Conservation (phyloP, 1,139 yeast species). For the Spathaspora sp. region DNA sequence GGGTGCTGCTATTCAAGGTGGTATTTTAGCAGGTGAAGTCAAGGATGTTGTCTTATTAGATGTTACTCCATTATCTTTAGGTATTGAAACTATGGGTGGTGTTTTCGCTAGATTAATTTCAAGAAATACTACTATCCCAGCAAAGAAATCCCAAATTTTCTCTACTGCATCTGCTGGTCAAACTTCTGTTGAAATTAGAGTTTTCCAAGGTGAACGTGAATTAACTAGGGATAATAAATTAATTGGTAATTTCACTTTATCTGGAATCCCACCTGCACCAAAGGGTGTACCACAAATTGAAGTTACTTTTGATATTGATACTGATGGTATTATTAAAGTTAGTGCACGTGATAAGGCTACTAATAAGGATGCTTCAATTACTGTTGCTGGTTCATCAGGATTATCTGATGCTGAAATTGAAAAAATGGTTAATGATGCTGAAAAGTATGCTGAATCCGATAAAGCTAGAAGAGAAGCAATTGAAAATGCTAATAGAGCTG, state of each 20-base stretch:
- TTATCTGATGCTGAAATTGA: slow-evolving; percentile 94
- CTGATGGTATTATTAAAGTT: slow-evolving; percentile 98
- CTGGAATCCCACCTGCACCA: slow-evolving; percentile 98
- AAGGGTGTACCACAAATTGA: slow-evolving; percentile 99
- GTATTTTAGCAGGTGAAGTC: slow-evolving; percentile 97
- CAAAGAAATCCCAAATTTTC: slow-evolving; percentile 95
- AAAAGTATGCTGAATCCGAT: slow-evolving; percentile 95
- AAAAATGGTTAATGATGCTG: slow-evolving; percentile 98
- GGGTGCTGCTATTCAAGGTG: slow-evolving; percentile 99
- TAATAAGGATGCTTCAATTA: slow-evolving; percentile 96
- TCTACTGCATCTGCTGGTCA: slow-evolving; percentile 99
- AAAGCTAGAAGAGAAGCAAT: slow-evolving; percentile 92
- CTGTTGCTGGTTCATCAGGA: slow-evolving; percentile 99
- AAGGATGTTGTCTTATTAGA: slow-evolving; percentile 76
- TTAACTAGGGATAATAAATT: slow-evolving; percentile 97
- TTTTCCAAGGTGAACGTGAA: slow-evolving; percentile 99
- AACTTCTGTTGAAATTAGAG: slow-evolving; percentile 97
- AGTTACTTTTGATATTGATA: slow-evolving; percentile 96
- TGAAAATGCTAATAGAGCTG: slow-evolving; percentile 96
- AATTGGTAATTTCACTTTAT: slow-evolving; percentile 94
- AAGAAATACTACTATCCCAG: slow-evolving; percentile 97
- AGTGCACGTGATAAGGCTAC: slow-evolving; percentile 98
- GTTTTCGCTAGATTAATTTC: slow-evolving; percentile 96
- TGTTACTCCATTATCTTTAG: slow-evolving; percentile 96
- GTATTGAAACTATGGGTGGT: slow-evolving; percentile 99